Evolutionary conservation across 768 basidiomycete species (phyloP).

Genomic region (Ramaria sp.): DNA sequence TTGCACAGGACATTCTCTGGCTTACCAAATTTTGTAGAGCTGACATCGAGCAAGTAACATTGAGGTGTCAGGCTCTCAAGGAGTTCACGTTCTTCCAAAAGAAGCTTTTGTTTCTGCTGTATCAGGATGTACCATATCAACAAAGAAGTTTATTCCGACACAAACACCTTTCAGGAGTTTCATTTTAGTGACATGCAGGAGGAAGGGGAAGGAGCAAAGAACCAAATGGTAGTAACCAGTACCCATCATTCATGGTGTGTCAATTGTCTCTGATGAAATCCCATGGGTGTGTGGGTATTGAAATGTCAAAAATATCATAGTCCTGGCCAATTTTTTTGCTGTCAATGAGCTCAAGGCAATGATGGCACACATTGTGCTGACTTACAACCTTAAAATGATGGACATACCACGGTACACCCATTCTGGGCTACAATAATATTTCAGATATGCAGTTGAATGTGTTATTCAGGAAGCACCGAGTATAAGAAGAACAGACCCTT

Average conservation of each 20-base stretch:
- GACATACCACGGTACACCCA: not conserved
- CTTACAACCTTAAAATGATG: conserved; percentile 5
- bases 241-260: conserved; percentile 22
- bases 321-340: conserved; percentile 12
- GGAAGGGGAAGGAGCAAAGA: conserved; percentile 21
- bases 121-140: conserved; percentile 15
- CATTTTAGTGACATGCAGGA: conserved; percentile 30
- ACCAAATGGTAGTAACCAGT: conserved; percentile 26
- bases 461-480: not conserved
- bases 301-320: not conserved
- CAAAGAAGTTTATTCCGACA: conserved; percentile 14
- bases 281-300: too few relatives aligned
- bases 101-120: not conserved
- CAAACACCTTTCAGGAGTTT: conserved; percentile 31
- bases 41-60: conserved; percentile 1
- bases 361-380: conserved; percentile 9
- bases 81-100: conserved; percentile 7
- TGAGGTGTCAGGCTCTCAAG: conserved; percentile 1
- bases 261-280: not conserved
- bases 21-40: not conserved
- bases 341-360: conserved; percentile 10
- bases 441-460: not conserved
- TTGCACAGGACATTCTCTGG: not conserved
- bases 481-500: too few relatives aligned
- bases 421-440: not conserved